These are phyloP conservation scores for Raffaelea ambrosiae DNA, from an alignment of 2,329 filamentous ascomycete genomes.

Conservation along the genomic window DNA sequence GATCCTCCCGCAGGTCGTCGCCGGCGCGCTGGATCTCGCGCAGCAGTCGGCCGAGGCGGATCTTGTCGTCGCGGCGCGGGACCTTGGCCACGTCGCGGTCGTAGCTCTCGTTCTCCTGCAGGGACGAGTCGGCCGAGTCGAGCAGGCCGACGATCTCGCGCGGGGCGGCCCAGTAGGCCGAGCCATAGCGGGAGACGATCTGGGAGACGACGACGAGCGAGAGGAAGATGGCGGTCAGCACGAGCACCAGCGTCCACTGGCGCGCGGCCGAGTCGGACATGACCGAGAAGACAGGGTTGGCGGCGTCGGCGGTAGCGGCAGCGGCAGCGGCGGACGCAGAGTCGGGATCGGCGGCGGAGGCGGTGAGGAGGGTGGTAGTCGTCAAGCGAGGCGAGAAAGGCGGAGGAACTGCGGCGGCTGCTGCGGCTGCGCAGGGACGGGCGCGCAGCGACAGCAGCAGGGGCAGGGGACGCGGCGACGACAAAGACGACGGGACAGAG, in stretches of 20 bases:
- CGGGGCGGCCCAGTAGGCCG: conserved; percentile 50
- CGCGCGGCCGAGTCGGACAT: conserved; percentile 44
- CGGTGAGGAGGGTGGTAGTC: neutral
- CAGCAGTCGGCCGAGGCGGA: conserved; percentile 48
- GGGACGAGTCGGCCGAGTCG: conserved; percentile 53
- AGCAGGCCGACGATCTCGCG: conserved; percentile 49
- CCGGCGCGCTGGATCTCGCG: conserved; percentile 53
- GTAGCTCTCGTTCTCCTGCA: conserved; percentile 56
- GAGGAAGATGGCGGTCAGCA: conserved; percentile 48
- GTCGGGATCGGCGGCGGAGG: neutral
- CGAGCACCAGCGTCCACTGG: conserved; percentile 49
- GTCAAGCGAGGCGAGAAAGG: neutral
- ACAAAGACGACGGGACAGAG: neutral
- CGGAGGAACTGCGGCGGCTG: too few species aligned
- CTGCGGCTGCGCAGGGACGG: neutral
- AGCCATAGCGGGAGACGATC: conserved; percentile 40
- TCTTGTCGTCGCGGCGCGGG: conserved; percentile 52
- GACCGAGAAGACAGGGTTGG: conserved; percentile 13
- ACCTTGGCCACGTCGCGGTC: conserved; percentile 51
- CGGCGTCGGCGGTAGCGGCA: neutral
- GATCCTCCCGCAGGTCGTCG: conserved; percentile 53
- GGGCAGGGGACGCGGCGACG: neutral
- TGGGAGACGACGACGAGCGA: conserved; percentile 46
- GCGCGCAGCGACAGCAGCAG: neutral
- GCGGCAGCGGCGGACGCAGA: too few species aligned